Evolutionary conservation across 306 rosid genomes (phyloP).

Genomic region (Vigna reflexopilosa): DNA sequence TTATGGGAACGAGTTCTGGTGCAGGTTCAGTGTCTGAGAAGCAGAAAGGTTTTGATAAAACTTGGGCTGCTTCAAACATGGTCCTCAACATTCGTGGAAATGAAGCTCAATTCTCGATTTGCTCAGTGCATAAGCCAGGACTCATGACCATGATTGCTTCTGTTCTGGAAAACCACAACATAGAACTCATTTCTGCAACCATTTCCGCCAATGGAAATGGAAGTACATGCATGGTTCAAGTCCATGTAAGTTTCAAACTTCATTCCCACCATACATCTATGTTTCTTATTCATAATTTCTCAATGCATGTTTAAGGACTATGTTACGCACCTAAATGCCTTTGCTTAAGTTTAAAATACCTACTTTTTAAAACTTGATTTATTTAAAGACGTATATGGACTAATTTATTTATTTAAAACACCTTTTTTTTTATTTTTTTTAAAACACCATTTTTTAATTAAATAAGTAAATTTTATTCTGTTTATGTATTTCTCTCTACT

Average conservation of each 20-base stretch:
- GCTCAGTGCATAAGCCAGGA: conserved; percentile 51
- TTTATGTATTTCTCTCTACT: too few species aligned
- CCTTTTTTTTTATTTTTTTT: too few species aligned
- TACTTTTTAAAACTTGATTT: too few species aligned
- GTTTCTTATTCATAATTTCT: not conserved
- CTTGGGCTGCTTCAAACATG: conserved; percentile 61
- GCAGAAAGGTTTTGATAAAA: conserved; percentile 53
- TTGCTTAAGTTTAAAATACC: too few species aligned
- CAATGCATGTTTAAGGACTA: too few species aligned
- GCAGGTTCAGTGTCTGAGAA: conserved; percentile 16
- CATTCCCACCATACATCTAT: not conserved
- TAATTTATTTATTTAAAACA: too few species aligned
- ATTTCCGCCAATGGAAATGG: conserved; percentile 46
- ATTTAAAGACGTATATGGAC: too few species aligned
- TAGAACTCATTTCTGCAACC: conserved; percentile 62
- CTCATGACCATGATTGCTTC: conserved; percentile 57
- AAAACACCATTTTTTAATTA: too few species aligned
- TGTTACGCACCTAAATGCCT: too few species aligned
- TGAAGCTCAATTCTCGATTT: conserved; percentile 68
- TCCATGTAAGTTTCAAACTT: conserved; percentile 59
- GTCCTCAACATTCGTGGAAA: conserved; percentile 58
- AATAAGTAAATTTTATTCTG: too few species aligned
- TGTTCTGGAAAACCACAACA: conserved; percentile 62
- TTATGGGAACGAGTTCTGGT: not conserved
- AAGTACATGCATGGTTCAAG: conserved; percentile 56